Conservation (phyloP, 805 yeast genomes). For the Barnettozyma vustinii region DNA sequence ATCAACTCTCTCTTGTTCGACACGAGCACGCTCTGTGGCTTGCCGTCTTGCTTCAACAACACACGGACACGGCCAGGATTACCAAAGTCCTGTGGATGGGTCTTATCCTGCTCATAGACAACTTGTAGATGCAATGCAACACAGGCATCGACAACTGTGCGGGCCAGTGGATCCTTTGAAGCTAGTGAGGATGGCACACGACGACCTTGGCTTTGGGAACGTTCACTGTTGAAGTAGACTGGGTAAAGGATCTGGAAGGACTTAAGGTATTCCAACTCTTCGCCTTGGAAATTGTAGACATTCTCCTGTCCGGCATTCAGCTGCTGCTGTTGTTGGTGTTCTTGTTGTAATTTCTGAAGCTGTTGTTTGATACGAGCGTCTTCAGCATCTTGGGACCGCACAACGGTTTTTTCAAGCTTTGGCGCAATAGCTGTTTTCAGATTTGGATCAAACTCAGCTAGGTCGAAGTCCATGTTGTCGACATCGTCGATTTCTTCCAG, state of each 20-base stretch:
- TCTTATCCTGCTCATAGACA: conserved; percentile 70
- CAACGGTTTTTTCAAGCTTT: conserved; percentile 51
- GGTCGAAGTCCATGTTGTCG: conserved; percentile 89
- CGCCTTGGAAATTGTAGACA: conserved; percentile 36
- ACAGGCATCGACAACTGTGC: conserved; percentile 72
- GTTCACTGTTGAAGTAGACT: conserved; percentile 78
- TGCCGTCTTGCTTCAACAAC: conserved; percentile 48
- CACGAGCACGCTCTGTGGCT: conserved; percentile 30
- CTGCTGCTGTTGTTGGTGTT: conserved; percentile 3
- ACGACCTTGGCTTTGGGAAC: conserved; percentile 79
- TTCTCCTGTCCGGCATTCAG: conserved; percentile 8
- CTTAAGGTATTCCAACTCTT: conserved; percentile 60
- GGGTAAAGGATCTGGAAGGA: conserved; percentile 79
- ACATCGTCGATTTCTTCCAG: conserved; percentile 79
- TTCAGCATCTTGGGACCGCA: conserved; percentile 53
- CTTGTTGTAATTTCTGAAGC: conserved; percentile 6
- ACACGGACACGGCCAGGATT: conserved; percentile 95
- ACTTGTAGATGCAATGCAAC: conserved; percentile 28
- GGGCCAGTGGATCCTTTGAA: conserved; percentile 84
- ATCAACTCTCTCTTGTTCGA: conserved; percentile 63
- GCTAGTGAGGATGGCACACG: conserved; percentile 66
- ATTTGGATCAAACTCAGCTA: conserved; percentile 81
- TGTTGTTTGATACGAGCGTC: conserved; percentile 26
- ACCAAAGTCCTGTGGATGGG: conserved; percentile 96
- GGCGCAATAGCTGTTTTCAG: conserved; percentile 70